Evolutionary conservation across 2,329 filamentous ascomycete species (phyloP).

Genomic region (Colletotrichum shisoi): DNA sequence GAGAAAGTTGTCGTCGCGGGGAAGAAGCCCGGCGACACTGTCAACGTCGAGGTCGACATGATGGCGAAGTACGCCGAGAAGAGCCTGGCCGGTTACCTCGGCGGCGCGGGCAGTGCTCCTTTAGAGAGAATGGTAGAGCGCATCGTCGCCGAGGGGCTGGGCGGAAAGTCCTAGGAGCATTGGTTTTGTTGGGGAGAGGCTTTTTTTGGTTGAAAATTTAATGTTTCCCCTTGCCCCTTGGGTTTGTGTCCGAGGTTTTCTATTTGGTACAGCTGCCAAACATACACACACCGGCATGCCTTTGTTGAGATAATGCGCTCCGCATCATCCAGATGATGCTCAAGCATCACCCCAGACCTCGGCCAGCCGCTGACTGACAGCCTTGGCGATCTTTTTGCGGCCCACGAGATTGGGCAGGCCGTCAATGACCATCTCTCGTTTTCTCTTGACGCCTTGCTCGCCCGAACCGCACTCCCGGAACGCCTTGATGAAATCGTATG

Average conservation of each 20-base stretch:
- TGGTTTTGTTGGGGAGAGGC: not conserved
- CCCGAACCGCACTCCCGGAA: constrained; percentile 64
- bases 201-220: not conserved
- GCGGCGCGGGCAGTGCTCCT: constrained; percentile 62
- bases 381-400: constrained; percentile 72
- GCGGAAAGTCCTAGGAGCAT: constrained; percentile 48
- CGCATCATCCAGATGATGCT: constrained; percentile 36
- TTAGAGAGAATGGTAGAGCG: constrained; percentile 77
- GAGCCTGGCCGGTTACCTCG: constrained; percentile 82
- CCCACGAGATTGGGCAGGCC: constrained; percentile 67
- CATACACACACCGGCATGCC: constrained; percentile 8
- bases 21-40: constrained; percentile 80
- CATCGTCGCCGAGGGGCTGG: constrained; percentile 72
- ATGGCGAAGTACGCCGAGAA: constrained; percentile 87
- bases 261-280: not conserved
- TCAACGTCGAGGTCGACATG: constrained; percentile 95
- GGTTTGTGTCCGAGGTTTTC: not conserved
- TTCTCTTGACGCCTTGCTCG: constrained; percentile 62
- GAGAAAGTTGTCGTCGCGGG: constrained; percentile 83
- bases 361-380: constrained; percentile 72
- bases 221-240: not conserved
- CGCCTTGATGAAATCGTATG: constrained; percentile 73
- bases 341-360: constrained; percentile 72
- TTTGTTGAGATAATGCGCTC: not conserved
- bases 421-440: constrained; percentile 66